Evolutionary conservation across 768 basidiomycete genomes (phyloP), one percentile per base, ranked within the genome.

Genomic region (Candolleomyces efflorescens): DNA sequence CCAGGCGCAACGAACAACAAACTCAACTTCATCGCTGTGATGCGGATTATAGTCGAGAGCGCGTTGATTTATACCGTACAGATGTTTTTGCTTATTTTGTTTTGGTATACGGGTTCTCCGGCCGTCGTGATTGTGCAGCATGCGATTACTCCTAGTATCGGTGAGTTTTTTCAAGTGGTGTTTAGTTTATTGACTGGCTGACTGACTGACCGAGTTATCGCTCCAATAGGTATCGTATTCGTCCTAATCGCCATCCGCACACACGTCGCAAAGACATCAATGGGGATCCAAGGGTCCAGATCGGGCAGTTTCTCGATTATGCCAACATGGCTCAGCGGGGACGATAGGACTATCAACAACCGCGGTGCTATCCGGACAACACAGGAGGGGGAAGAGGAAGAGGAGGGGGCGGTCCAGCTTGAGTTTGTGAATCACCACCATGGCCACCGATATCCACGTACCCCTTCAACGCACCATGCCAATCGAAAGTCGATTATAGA

Each of bases 31-130:
- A 55, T 69, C 17, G 55, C 58, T 15, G 52, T 71, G 26, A 56
- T 69, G 41, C 67, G 69, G 11, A 71, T 72, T 36, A 57, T 72
- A 9, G 60, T 72, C 45, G 71, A 72, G 49, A 72, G 71, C 54
- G 71, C 71, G 3, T 64, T 68, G 61, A 64, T 72, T 13, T 72
- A 71, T 53, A 69, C 69, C 2, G 45, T 67, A 5, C 62, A 69
- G 48, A 54, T 70, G 22, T 56, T 70, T 24, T 52, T 70, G 23
- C 61, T 70, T 17, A 68, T 70, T 36, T 63, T 72, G 18, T 55
- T 72, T 1, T 68, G 64, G 46, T 64, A 65, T 15, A 53, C 65
- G 38, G 54, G 60, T 22, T 61, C 65, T 46, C 63, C 65, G 24
- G 67, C 67, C 17, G 63, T 68, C 37, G 61, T 66, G 26, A 66